phyloP scores from a whole-genome alignment of 805 yeast genomes.

The Lipomyces sp. region DNA sequence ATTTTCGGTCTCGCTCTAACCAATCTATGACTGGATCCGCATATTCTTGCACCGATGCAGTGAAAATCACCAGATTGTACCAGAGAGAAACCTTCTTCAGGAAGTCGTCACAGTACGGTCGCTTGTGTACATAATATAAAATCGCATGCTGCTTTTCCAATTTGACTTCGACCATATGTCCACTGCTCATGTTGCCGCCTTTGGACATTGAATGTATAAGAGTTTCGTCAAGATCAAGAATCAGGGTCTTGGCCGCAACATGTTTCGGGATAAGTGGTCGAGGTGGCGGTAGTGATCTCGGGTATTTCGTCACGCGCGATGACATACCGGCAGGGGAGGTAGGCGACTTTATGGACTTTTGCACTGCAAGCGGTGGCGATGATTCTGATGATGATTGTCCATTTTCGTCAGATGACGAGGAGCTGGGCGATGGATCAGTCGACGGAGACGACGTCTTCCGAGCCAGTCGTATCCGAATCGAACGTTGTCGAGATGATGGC shows the following conservation, averaged over 20 bases:
- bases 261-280: slow-evolving; percentile 35
- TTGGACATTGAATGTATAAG: slow-evolving; percentile 87
- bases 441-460: slow-evolving; percentile 10
- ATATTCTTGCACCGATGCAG: slow-evolving; percentile 92
- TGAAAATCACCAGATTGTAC: slow-evolving; percentile 89
- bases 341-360: slow-evolving; percentile 28
- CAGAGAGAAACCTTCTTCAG: slow-evolving; percentile 77
- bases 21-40: slow-evolving; percentile 97
- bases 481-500: slow-evolving; percentile 15
- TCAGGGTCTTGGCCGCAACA: slow-evolving; percentile 61
- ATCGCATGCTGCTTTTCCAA: slow-evolving; percentile 70
- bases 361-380: slow-evolving; percentile 8
- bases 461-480: slow-evolving; percentile 22
- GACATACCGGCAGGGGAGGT: slow-evolving; percentile 26
- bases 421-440: not conserved
- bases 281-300: slow-evolving; percentile 28
- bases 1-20: slow-evolving; percentile 68
- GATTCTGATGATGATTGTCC: slow-evolving; percentile 11
- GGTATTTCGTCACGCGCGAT: slow-evolving; percentile 29
- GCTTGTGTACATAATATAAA: slow-evolving; percentile 83
- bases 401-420: slow-evolving; percentile 8
- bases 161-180: slow-evolving; percentile 81
- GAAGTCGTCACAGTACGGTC: slow-evolving; percentile 90
- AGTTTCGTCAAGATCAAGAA: slow-evolving; percentile 92
- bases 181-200: slow-evolving; percentile 51